Evolutionary conservation across 2,329 filamentous ascomycete genomes (phyloP), one percentile per base, ranked within the genome.

Genomic region (Cytospora chrysosperma): DNA sequence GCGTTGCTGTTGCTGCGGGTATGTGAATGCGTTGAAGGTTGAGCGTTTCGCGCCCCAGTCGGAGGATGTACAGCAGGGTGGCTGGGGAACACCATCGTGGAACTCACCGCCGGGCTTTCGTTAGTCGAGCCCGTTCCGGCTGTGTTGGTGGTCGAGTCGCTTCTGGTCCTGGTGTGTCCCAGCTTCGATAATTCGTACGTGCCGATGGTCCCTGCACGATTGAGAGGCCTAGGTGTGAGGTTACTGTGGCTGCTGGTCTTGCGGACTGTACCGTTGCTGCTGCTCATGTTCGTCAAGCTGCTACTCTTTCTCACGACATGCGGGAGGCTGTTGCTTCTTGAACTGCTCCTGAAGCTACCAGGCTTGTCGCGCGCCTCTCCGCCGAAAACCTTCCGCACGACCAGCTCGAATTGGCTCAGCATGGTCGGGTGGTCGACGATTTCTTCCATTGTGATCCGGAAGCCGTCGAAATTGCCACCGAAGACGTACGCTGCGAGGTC

Each of bases 401-500:
- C 68, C 13, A 81, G 72, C 64, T 81, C 80, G 65, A 82, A 78
- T 62, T 85, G 82, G 19, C 75, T 72, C 47, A 75, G 71, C 77
- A 83, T 81, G 26, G 80, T 83, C 7, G 82, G 80, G 65, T 82
- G 72, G 15, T 79, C 73, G n/a, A 84, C 71, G 26, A 85, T 75
- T 34, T 84, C 82, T 56, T 81, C 80, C 59, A 80, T 77, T 0
- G 75, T 77, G 51, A 84, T 70, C 26, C 69, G 71, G 6, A 82
- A 69, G 12, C 71, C 69, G 17, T 68, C 72, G 17, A 68, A 68
- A 37, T 78, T 76, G 6, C 77, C 69, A 2, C 77, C 78, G 12
- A 79, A 67, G 15, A 71, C 68, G 27, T 78, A 68, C 28, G 71
- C 72, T 1, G 76, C 72, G 10, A 84, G 72, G 19, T 76, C 75